Conservation (phyloP, 805 yeast species). For the Lipomyces oligophaga region DNA sequence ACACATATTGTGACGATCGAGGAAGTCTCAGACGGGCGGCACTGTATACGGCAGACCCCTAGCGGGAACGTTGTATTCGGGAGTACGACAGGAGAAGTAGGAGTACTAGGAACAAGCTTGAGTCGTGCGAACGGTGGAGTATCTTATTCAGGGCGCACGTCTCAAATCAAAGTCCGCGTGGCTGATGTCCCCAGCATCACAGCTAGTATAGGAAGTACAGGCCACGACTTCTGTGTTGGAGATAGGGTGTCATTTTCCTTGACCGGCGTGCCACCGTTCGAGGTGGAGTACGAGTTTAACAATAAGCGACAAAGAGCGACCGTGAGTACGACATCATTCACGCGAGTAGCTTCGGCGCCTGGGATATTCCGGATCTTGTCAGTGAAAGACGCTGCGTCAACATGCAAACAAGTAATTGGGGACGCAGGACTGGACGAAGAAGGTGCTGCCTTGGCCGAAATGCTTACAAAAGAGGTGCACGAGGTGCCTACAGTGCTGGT, state of each 20-base stretch:
- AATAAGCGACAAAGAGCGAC: conserved; percentile 55
- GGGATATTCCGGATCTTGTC: conserved; percentile 70
- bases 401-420: no score
- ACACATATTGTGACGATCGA: conserved; percentile 58
- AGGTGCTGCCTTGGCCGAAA: conserved; percentile 32
- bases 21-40: conserved; percentile 61
- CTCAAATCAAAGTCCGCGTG: conserved; percentile 54
- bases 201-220: conserved; percentile 42
- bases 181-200: conserved; percentile 73
- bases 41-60: conserved; percentile 54
- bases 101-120: conserved; percentile 5
- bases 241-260: conserved; percentile 75
- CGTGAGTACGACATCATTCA: conserved; percentile 47
- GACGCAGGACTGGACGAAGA: no score
- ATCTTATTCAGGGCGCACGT: conserved; percentile 35
- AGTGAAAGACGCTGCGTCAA: conserved; percentile 67
- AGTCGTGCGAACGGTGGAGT: conserved; percentile 28
- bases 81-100: not conserved
- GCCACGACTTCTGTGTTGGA: conserved; percentile 78
- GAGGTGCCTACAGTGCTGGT: conserved; percentile 78
- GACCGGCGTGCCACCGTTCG: conserved; percentile 77
- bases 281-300: conserved; percentile 69
- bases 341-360: conserved; percentile 73
- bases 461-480: conserved; percentile 45
- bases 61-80: conserved; percentile 6